A percentile compares a stretch with the other conserved stretches of the same genome.
These are phyloP conservation scores for Boeremia lycopersici DNA, from an alignment of 2,329 filamentous ascomycete genomes.

Conservation along the genomic window DNA sequence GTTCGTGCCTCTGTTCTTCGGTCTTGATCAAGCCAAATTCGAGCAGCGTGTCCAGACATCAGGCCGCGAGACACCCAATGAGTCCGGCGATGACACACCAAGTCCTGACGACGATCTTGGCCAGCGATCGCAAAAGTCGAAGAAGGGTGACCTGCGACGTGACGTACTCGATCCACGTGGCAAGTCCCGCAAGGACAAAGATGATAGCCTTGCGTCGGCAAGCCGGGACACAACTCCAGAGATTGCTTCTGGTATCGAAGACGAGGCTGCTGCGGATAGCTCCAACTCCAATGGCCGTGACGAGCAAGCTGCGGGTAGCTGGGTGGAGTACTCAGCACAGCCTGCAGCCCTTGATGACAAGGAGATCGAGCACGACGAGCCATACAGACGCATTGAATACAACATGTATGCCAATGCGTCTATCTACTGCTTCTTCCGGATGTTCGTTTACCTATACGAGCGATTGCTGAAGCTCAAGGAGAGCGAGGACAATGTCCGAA, in stretches of 20 bases:
- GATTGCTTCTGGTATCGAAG: conserved; percentile 75
- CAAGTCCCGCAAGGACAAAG: conserved; percentile 74
- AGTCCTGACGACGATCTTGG: conserved; percentile 74
- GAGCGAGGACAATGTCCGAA: conserved; percentile 72
- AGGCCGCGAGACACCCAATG: conserved; percentile 47
- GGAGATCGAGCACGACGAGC: conserved; percentile 75
- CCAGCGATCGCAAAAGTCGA: conserved; percentile 68
- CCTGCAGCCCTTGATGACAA: conserved; percentile 63
- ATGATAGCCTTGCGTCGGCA: conserved; percentile 75
- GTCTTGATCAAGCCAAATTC: conserved; percentile 60
- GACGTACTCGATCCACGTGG: conserved; percentile 83
- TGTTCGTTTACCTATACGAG: conserved; percentile 89
- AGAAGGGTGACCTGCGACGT: conserved; percentile 73
- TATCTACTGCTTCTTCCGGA: conserved; percentile 92
- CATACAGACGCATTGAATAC: conserved; percentile 79
- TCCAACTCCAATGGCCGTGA: conserved; percentile 59
- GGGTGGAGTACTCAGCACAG: conserved; percentile 63
- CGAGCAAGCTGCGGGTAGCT: conserved; percentile 70
- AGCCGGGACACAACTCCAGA: conserved; percentile 93
- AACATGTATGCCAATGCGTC: conserved; percentile 91
- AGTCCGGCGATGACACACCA: conserved; percentile 65
- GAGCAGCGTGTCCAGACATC: conserved; percentile 67
- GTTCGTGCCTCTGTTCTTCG: conserved; percentile 58
- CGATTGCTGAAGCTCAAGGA: conserved; percentile 84
- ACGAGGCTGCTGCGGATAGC: conserved; percentile 72